phyloP scores from a whole-genome alignment of 176 grass and related monocot genomes.

The Zoysia japonica region DNA sequence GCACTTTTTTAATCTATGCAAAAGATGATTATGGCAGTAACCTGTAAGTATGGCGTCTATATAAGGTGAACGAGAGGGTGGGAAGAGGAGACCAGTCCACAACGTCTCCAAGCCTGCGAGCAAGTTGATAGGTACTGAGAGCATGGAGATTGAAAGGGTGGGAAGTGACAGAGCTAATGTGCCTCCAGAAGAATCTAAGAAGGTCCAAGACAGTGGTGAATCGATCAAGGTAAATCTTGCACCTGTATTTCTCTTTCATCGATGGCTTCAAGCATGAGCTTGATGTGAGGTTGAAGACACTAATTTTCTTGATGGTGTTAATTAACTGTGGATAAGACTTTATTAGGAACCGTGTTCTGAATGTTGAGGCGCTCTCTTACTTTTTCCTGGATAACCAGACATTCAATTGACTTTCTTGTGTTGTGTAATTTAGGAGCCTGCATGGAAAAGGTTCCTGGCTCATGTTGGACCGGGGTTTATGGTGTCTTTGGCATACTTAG shows the following conservation, averaged over 20 bases:
- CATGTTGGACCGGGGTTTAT: conserved; percentile 96
- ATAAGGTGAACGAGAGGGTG: conserved; percentile 35
- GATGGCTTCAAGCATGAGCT: background rate
- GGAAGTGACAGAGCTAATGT: conserved; percentile 18
- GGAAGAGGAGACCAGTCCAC: background rate
- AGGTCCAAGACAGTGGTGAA: conserved; percentile 12
- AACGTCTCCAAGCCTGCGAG: background rate
- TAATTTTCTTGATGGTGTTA: background rate
- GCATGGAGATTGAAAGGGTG: conserved; percentile 54
- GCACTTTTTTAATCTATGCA: background rate
- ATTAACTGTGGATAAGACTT: background rate
- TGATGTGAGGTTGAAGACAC: background rate
- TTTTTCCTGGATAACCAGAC: background rate
- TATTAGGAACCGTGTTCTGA: background rate
- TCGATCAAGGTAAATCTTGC: conserved; percentile 24
- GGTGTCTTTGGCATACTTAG: conserved; percentile 86
- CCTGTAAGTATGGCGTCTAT: conserved; percentile 1
- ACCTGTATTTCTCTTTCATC: background rate
- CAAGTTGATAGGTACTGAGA: background rate
- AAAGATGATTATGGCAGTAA: too few species aligned
- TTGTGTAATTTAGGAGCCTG: conserved; percentile 48
- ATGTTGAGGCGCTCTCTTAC: background rate
- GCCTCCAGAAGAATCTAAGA: conserved; percentile 1
- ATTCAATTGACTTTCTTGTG: background rate
- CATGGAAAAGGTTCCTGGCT: conserved; percentile 71